Conservation (phyloP, 108 stramenopile genomes). For the Chaetoceros muelleri region DNA sequence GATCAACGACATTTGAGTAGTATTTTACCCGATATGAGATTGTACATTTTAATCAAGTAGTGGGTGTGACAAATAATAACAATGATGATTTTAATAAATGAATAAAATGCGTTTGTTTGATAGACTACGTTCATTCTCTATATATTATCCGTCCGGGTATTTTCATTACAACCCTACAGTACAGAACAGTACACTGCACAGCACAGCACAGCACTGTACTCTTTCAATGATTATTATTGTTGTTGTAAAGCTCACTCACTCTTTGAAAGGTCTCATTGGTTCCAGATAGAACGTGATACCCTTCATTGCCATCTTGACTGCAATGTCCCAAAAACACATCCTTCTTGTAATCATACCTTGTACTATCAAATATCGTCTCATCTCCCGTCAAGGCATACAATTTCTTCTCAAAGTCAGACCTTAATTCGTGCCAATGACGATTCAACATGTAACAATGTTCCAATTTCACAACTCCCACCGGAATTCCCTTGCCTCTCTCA, state of each 20-base stretch:
- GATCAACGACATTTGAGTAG: conserved; percentile 86
- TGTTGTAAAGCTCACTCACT: conserved; percentile 18
- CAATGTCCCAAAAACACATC: conserved; percentile 54
- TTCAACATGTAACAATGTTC: conserved; percentile 43
- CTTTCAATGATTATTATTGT: background rate
- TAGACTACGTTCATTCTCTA: too few species aligned
- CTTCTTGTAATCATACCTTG: conserved; percentile 26
- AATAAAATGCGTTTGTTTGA: too few species aligned
- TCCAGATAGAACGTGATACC: conserved; percentile 24
- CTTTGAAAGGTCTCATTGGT: conserved; percentile 15
- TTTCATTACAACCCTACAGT: too few species aligned
- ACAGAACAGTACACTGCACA: too few species aligned
- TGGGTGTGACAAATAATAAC: too few species aligned
- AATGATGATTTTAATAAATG: too few species aligned
- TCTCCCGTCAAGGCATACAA: conserved; percentile 20
- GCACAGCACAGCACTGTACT: too few species aligned
- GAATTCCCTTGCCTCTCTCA: conserved; percentile 13
- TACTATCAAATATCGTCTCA: conserved; percentile 16
- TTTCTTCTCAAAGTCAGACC: conserved; percentile 37
- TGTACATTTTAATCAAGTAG: conserved; percentile 88
- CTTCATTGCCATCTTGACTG: conserved; percentile 17
- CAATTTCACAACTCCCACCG: conserved; percentile 19
- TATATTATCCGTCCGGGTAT: too few species aligned
- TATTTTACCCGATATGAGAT: conserved; percentile 81
- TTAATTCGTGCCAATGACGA: conserved; percentile 36